These are phyloP conservation scores for Pythium myriotylum DNA, from an alignment of 352 stramenopile species.

Conservation along the genomic window DNA sequence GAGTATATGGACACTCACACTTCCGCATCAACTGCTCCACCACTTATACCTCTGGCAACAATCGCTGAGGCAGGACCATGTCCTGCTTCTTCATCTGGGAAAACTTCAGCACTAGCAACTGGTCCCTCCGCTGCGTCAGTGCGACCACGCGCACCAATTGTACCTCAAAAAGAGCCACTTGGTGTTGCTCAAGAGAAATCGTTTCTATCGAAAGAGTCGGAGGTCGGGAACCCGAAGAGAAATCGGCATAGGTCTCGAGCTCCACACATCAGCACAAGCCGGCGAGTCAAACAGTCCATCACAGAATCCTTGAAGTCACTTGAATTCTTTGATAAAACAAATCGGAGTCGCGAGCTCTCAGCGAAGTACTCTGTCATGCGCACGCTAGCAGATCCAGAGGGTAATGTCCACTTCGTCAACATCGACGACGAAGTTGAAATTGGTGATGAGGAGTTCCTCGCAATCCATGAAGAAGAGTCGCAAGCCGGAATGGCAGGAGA, in stretches of 20 bases:
- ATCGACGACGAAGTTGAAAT: slow-evolving; percentile 48
- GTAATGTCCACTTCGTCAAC: slow-evolving; percentile 81
- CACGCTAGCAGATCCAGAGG: slow-evolving; percentile 60
- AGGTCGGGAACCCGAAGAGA: slow-evolving; percentile 45
- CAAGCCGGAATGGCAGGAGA: neutral
- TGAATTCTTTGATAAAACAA: slow-evolving; percentile 79
- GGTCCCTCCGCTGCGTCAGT: slow-evolving; percentile 39
- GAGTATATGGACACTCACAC: slow-evolving; percentile 50
- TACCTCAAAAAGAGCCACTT: slow-evolving; percentile 47
- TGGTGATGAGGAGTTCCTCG: slow-evolving; percentile 1
- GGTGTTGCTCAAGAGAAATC: slow-evolving; percentile 29
- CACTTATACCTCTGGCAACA: slow-evolving; percentile 4
- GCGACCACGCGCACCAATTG: slow-evolving; percentile 59
- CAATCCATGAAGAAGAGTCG: slow-evolving; percentile 1
- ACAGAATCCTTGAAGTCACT: slow-evolving; percentile 70
- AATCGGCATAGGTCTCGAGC: slow-evolving; percentile 38
- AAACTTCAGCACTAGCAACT: neutral
- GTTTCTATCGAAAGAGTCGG: slow-evolving; percentile 47
- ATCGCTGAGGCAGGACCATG: slow-evolving; percentile 11
- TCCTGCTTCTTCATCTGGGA: neutral
- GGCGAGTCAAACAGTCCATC: slow-evolving; percentile 67
- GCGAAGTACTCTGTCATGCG: slow-evolving; percentile 64
- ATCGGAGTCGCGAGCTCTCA: slow-evolving; percentile 63
- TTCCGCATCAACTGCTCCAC: neutral
- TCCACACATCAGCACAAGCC: slow-evolving; percentile 41